Evolutionary conservation across 176 grass and related monocot species (phyloP).

Genomic region (Rhynchospora breviuscula): DNA sequence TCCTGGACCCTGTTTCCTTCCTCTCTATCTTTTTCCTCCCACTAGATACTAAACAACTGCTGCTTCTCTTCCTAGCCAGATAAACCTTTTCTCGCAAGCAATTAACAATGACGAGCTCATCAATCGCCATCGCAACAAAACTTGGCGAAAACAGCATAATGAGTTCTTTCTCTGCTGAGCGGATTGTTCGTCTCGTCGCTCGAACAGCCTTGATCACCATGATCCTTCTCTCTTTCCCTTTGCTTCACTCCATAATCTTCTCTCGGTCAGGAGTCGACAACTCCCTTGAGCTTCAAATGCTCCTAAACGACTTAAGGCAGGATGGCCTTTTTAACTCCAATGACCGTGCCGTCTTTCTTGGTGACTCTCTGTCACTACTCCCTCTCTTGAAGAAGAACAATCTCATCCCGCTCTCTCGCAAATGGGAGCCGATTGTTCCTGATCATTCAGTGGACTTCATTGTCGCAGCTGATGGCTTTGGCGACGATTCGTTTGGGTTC

Average conservation of each 20-base stretch:
- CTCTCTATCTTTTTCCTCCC: constrained; percentile 16
- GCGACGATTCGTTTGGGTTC: neutral
- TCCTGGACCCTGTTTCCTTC: neutral
- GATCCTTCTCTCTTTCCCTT: constrained; percentile 28
- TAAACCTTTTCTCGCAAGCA: neutral
- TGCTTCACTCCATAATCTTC: constrained; percentile 15
- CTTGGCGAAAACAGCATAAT: neutral
- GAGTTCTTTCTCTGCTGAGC: constrained; percentile 19
- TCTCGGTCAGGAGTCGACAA: neutral
- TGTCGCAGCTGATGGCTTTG: constrained; percentile 16
- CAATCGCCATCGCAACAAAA: neutral
- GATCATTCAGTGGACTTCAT: constrained; percentile 32
- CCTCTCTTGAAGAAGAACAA: constrained; percentile 24
- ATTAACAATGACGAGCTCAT: constrained; percentile 10
- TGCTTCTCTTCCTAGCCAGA: neutral
- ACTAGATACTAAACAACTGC: constrained; percentile 22
- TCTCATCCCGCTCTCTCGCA: constrained; percentile 1
- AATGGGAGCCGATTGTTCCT: neutral
- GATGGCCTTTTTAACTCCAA: constrained; percentile 22
- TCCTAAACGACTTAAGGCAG: constrained; percentile 25
- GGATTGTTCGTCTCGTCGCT: constrained; percentile 17
- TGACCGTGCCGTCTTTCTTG: constrained; percentile 21
- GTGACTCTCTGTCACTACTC: constrained; percentile 16
- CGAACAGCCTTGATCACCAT: constrained; percentile 29
- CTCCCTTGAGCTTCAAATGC: constrained; percentile 13